These are phyloP conservation scores for Phytophthora pistaciae DNA, from an alignment of 352 stramenopile species.

Conservation along the genomic window DNA sequence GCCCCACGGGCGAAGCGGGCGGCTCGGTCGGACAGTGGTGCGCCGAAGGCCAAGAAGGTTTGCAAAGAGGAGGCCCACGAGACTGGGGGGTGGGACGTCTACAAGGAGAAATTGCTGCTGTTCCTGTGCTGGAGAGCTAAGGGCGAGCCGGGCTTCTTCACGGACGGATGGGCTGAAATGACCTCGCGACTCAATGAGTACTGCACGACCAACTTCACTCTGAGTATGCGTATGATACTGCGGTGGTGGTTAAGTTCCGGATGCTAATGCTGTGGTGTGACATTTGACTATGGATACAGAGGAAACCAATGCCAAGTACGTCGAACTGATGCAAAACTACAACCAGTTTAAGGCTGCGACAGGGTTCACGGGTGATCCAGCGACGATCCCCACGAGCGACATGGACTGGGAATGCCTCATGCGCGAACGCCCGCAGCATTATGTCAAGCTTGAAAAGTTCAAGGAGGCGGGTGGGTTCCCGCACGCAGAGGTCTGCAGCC, in stretches of 20 bases:
- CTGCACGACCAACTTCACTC: slow-evolving; percentile 28
- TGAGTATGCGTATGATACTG: slow-evolving; percentile 19
- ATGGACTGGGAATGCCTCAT: slow-evolving; percentile 45
- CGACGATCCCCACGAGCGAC: slow-evolving; percentile 17
- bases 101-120: slow-evolving; percentile 38
- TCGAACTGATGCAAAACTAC: slow-evolving; percentile 39
- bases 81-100: slow-evolving; percentile 9
- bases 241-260: background rate
- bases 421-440: slow-evolving; percentile 33
- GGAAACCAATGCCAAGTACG: slow-evolving; percentile 48
- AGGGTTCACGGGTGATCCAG: slow-evolving; percentile 26
- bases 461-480: slow-evolving; percentile 40
- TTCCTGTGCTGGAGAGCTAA: slow-evolving; percentile 44
- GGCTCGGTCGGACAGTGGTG: background rate
- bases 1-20: slow-evolving; percentile 14
- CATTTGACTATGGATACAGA: slow-evolving; percentile 17
- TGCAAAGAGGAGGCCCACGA: slow-evolving; percentile 1
- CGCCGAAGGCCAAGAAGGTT: slow-evolving; percentile 19
- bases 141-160: slow-evolving; percentile 25
- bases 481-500: slow-evolving; percentile 35
- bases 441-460: slow-evolving; percentile 28
- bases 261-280: background rate
- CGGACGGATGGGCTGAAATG: slow-evolving; percentile 36
- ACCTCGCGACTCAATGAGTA: slow-evolving; percentile 36
- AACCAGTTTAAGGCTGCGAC: slow-evolving; percentile 40